Evolutionary conservation across 2,329 filamentous ascomycete species (phyloP), one percentile per base, ranked within the genome.

Genomic region (Fusarium sp.): DNA sequence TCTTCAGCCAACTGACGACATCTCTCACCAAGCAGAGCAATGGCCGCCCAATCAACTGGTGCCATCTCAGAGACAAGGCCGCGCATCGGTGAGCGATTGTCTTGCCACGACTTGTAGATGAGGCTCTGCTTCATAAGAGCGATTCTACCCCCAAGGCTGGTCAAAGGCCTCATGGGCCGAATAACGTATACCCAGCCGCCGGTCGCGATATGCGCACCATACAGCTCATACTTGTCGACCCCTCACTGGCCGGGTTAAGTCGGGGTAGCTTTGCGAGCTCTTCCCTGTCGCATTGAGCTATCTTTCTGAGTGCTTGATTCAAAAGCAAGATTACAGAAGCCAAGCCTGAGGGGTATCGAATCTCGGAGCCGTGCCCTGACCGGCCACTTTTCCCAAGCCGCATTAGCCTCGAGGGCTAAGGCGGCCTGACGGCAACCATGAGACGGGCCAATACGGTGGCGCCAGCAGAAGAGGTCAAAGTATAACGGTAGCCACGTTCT

Each of bases 121-220:
- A 59, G 74, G 74, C 74, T 76, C 74, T 76, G 74, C 71, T 59
- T 57, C 32, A 40, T 35, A 45, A 65, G 25, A n/a, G 27, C 30
- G 7, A 47, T 25, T 35, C 27, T 35, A 20, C 25, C 45, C 56
- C 40, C 50, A 60, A 71, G 57, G 56, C 61, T 63, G 52, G 45
- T 33, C 58, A 61, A 52, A 56, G 43, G 64, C 43, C 60, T 62
- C 63, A 25, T 43, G 25, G 38, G 64, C 71, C 63, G 40, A 43
- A 67, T 66, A 12, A 22, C 50, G 73, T 45, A 71, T 65, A 32
- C 62, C 12, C 11, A 56, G 43, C 63, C 58, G 65, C 66, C 62
- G 54, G 62, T 65, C 52, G 62, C 38, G 22, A 72, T 72, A 64
- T 35, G 63, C 47, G 47, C 52, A 52, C 69, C 62, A 60, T 67